Base-by-base conservation (phyloP, 2,329 filamentous ascomycete species). In the Beauveria asiatica region DNA sequence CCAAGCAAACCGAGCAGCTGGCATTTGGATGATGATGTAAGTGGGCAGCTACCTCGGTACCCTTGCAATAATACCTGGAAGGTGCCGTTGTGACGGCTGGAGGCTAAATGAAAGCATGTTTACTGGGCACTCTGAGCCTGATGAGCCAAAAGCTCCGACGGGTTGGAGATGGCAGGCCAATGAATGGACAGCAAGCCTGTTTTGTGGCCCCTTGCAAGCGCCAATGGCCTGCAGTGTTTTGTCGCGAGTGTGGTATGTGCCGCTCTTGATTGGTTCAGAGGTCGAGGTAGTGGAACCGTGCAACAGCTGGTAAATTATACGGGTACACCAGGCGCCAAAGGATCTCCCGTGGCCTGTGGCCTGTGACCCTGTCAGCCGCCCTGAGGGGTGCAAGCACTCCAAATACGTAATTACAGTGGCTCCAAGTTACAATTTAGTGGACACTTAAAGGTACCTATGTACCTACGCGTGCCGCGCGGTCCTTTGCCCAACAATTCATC, bases 21-120 rank as follows among this genome's bases (percentile, higher is more conserved):
- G 53, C 45, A 10, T 17, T 41, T 27, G 19, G 55, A 37, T 41
- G 45, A 57, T 57, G 55, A 57, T 57, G 55, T 57, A 57, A 57
- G 30, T 13, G 42, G 42, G 53, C 41, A 37, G 49, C 49, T 25
- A 39, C 41, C 41, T 37, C 11, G 30, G 30, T 21, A 19, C 49
- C 27, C 48, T 13, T 27, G 25, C 27, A 33, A 30, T 17, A 17
- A 39, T 23, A 21, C n/a, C 13, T 33, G 49, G 49, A n/a, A 21
- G 30, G 33, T 53, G 41, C 41, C 25, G 50, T 21, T 25, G 21
- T 37, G 30, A 25, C 39, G 54, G 44, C 44, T 49, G 41, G 30
- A 49, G 27, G 27, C 42, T 49, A 48, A 48, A 57, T 33, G 10
- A 37, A 57, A 57, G n/a, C 45, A 42, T 57, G 55, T 42, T 57